These are phyloP conservation scores for Boletus tomentosulus DNA, from an alignment of 768 basidiomycete genomes.

Conservation along the genomic window DNA sequence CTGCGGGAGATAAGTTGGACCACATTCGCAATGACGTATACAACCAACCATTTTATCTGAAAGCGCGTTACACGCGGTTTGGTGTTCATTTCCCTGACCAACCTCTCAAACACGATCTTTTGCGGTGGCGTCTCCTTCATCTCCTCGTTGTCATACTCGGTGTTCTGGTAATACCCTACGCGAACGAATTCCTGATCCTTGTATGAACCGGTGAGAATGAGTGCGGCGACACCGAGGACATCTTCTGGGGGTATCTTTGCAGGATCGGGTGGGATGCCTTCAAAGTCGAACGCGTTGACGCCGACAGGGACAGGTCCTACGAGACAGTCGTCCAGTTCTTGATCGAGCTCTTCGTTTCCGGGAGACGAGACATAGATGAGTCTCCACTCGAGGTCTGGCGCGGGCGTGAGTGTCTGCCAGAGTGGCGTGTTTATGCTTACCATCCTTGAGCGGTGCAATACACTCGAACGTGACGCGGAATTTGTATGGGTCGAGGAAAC, in stretches of 20 bases:
- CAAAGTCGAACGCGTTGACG: conserved; percentile 96
- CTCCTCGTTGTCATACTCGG: conserved; percentile 95
- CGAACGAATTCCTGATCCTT: conserved; percentile 98
- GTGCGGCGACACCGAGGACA: conserved; percentile 92
- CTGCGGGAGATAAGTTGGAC: conserved; percentile 30
- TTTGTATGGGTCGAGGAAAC: conserved; percentile 85
- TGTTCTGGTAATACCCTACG: conserved; percentile 99
- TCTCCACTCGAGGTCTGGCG: conserved; percentile 92
- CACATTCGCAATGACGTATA: not conserved
- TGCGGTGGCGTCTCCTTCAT: conserved; percentile 74
- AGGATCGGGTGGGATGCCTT: conserved; percentile 80
- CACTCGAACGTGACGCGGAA: conserved; percentile 98
- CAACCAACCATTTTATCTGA: conserved; percentile 76
- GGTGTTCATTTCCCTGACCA: conserved; percentile 83
- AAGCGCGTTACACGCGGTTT: conserved; percentile 94
- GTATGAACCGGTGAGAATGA: conserved; percentile 95
- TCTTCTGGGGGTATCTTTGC: conserved; percentile 83
- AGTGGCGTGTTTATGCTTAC: conserved; percentile 40
- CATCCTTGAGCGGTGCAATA: conserved; percentile 86
- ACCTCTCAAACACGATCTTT: conserved; percentile 65
- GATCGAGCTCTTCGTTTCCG: conserved; percentile 86
- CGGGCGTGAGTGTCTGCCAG: not conserved
- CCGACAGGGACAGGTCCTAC: conserved; percentile 98
- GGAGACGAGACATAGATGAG: conserved; percentile 96
- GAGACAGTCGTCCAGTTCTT: conserved; percentile 96